Conservation (phyloP, 371 early-diverging fungal species). For the Syncephalastrum sp. region DNA sequence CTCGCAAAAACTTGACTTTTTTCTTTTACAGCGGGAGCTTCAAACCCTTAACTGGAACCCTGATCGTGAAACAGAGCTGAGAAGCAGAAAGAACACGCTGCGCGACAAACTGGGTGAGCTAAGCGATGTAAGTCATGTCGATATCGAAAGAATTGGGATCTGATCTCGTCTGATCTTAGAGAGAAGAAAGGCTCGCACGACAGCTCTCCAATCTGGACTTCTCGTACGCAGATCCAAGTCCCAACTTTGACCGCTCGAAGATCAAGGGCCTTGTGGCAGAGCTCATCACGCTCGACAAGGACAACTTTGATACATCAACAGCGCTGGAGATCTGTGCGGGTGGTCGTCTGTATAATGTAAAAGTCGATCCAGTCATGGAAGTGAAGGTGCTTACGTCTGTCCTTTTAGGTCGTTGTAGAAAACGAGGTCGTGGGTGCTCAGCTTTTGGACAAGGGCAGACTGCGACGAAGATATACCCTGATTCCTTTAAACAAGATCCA, state of each 20-base stretch:
- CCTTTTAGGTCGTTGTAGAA: conserved; percentile 83
- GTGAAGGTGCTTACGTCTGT: not conserved
- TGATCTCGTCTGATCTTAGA: conserved; percentile 25
- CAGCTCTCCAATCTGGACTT: conserved; percentile 66
- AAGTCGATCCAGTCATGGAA: not conserved
- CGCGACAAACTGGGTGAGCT: conserved; percentile 36
- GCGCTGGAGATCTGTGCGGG: conserved; percentile 96
- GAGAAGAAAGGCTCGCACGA: conserved; percentile 46
- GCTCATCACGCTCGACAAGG: conserved; percentile 71
- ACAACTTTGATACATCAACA: conserved; percentile 59
- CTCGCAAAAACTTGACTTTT: not conserved
- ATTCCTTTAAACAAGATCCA: conserved; percentile 98
- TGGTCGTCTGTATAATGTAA: conserved; percentile 87
- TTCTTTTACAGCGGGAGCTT: conserved; percentile 24
- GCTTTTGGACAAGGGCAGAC: conserved; percentile 77
- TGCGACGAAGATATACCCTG: conserved; percentile 88
- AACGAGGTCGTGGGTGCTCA: conserved; percentile 86
- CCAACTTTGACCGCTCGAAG: conserved; percentile 82
- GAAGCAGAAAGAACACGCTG: conserved; percentile 29
- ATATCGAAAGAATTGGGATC: conserved; percentile 12
- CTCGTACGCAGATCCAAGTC: conserved; percentile 68
- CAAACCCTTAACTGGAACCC: conserved; percentile 53
- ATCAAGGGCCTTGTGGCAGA: conserved; percentile 95
- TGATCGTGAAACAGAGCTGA: conserved; percentile 40
- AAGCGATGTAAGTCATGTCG: conserved; percentile 32